Evolutionary conservation across 1,284 basidiomycete genomes (phyloP).

Genomic region (Schizophyllum amplum): DNA sequence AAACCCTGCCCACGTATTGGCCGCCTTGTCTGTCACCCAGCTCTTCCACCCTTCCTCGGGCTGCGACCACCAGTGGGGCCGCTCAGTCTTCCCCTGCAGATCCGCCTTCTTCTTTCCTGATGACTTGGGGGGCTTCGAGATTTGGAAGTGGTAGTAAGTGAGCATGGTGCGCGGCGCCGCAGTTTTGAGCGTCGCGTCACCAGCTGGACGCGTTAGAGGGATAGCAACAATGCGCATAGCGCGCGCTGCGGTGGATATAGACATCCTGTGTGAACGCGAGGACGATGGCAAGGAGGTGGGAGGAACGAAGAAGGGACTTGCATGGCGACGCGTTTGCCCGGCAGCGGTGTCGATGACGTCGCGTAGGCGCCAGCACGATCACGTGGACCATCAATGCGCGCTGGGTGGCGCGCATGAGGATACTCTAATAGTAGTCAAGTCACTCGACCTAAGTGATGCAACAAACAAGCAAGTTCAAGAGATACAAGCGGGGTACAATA

Average conservation of each 20-base stretch:
- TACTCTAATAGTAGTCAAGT: not conserved
- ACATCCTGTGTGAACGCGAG: not conserved
- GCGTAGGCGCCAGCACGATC: not conserved
- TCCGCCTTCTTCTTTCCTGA: conserved; percentile 1
- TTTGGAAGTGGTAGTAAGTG: conserved; percentile 39
- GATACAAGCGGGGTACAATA: not conserved
- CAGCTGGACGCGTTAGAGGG: conserved; percentile 25
- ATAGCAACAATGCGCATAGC: conserved; percentile 29
- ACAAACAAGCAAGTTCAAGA: not conserved
- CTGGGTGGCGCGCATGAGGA: not conserved
- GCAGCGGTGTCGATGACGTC: not conserved
- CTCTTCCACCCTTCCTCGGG: conserved; percentile 32
- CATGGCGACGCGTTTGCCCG: not conserved
- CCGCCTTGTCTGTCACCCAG: conserved; percentile 42
- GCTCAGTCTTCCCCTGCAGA: conserved; percentile 6
- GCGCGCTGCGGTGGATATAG: not conserved
- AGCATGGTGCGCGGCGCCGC: conserved; percentile 12
- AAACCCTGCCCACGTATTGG: conserved; percentile 51
- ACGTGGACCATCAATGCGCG: no score
- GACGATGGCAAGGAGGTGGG: not conserved
- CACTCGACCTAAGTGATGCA: no score
- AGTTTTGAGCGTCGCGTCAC: not conserved
- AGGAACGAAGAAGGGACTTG: not conserved
- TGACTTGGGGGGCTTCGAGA: conserved; percentile 15
- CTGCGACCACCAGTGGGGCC: conserved; percentile 17